Conservation (phyloP, 2,329 filamentous ascomycete species). For the Dactylonectria macrodidyma region DNA sequence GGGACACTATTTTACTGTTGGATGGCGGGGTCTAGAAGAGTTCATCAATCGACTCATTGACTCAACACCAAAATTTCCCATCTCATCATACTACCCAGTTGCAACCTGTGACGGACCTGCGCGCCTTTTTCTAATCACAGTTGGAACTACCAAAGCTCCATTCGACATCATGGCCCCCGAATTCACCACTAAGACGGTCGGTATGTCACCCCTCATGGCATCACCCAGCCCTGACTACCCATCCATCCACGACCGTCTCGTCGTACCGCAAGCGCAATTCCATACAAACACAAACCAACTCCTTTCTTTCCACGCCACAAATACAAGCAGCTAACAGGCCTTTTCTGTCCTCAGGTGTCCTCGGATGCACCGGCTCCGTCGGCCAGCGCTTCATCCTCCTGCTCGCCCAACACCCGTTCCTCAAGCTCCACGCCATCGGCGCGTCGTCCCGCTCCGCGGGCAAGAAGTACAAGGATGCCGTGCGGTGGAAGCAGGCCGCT, state of each 20-base stretch:
- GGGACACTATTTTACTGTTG: slow-evolving; percentile 39
- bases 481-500: slow-evolving; percentile 92
- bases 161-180: slow-evolving; percentile 52
- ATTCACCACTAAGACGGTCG: slow-evolving; percentile 72
- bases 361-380: slow-evolving; percentile 94
- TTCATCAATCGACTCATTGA: slow-evolving; percentile 37
- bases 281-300: no score
- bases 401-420: slow-evolving; percentile 88
- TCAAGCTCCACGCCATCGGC: slow-evolving; percentile 89
- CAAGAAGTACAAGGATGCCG: slow-evolving; percentile 95
- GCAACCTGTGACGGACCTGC: not conserved
- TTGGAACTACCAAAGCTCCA: not conserved
- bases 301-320: not conserved
- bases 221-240: slow-evolving; percentile 19
- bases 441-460: slow-evolving; percentile 91
- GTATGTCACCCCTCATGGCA: slow-evolving; percentile 54
- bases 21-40: slow-evolving; percentile 45
- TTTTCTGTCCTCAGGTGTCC: slow-evolving; percentile 70
- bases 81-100: slow-evolving; percentile 1
- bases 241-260: slow-evolving; percentile 31
- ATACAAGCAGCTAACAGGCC: slow-evolving; percentile 22
- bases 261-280: slow-evolving; percentile 10
- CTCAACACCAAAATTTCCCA: slow-evolving; percentile 40
- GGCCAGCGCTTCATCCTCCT: slow-evolving; percentile 96
- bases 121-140: not conserved